These are phyloP conservation scores for Micractinium conductrix DNA, from an alignment of 139 green algal genomes.

Conservation along the genomic window DNA sequence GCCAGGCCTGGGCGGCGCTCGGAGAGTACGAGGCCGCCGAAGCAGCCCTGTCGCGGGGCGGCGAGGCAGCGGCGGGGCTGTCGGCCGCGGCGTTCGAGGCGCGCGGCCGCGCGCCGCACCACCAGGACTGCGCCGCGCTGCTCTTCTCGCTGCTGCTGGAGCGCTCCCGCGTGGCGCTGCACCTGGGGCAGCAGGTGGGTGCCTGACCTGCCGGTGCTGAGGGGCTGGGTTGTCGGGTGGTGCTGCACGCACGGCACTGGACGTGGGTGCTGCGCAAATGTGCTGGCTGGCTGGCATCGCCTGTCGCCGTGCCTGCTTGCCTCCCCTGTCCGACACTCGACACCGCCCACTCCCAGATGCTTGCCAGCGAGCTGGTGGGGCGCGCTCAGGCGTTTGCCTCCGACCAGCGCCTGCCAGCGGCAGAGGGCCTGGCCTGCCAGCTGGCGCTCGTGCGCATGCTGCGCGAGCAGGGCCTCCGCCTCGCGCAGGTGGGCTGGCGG, in stretches of 20 bases:
- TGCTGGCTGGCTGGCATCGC: not conserved
- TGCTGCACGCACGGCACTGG: too few relatives aligned
- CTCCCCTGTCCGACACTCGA: not conserved
- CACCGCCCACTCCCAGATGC: slow-evolving; percentile 1
- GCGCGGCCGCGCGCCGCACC: not conserved
- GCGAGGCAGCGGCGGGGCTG: slow-evolving; percentile 1
- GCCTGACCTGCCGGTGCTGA: not conserved
- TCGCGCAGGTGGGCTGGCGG: not conserved
- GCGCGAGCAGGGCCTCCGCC: not conserved
- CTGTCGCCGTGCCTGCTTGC: not conserved
- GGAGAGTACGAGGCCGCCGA: slow-evolving; percentile 11
- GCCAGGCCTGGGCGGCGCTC: slow-evolving; percentile 1
- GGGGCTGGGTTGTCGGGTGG: not conserved
- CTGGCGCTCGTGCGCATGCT: slow-evolving; percentile 7
- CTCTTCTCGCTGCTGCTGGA: not conserved
- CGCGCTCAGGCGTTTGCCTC: slow-evolving; percentile 15
- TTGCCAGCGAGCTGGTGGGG: not conserved
- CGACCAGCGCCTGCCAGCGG: slow-evolving; percentile 5
- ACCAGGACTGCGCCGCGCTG: slow-evolving; percentile 13
- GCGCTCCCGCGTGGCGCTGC: slow-evolving; percentile 16
- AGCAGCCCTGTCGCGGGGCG: not conserved
- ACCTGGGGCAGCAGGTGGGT: slow-evolving; percentile 30
- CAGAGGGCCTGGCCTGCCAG: not conserved
- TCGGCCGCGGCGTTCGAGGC: slow-evolving; percentile 13
- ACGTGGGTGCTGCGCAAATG: not conserved